Percentiles rank a stretch among this genome's conserved stretches.
These are phyloP conservation scores for Scheffersomyces amazonensis DNA, from an alignment of 805 yeast species.

Conservation along the genomic window DNA sequence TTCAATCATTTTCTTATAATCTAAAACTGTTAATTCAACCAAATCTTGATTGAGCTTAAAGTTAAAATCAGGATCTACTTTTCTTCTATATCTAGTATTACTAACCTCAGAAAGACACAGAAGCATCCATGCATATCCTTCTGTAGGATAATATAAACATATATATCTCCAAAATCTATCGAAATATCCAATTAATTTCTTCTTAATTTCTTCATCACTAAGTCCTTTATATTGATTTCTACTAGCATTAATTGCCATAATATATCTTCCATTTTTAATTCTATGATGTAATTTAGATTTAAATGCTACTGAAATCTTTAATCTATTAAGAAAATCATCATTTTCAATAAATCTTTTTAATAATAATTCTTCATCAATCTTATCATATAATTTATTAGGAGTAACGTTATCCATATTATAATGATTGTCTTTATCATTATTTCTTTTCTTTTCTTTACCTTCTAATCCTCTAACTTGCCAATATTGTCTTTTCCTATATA, in stretches of 20 bases:
- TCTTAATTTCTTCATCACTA: background rate
- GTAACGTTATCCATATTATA: background rate
- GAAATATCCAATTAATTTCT: background rate
- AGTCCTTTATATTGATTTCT: background rate
- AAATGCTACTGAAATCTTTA: slow-evolving; percentile 1
- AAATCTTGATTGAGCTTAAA: too few relatives aligned
- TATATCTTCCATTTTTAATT: background rate
- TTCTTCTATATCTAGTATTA: too few relatives aligned
- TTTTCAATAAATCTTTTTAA: background rate
- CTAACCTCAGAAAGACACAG: too few relatives aligned
- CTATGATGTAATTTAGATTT: background rate
- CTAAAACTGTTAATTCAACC: too few relatives aligned
- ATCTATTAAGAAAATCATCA: background rate
- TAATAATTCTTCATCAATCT: background rate
- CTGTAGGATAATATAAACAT: background rate
- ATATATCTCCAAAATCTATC: background rate
- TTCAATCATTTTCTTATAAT: too few relatives aligned
- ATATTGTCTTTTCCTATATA: background rate
- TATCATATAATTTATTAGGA: background rate
- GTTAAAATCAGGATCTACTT: too few relatives aligned
- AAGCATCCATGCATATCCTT: background rate
- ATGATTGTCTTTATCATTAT: background rate
- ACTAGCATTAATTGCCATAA: background rate
- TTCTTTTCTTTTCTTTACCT: background rate
- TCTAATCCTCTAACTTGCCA: background rate